Evolutionary conservation across 371 early-diverging fungal genomes (phyloP).

Genomic region (Gilbertella persicaria): DNA sequence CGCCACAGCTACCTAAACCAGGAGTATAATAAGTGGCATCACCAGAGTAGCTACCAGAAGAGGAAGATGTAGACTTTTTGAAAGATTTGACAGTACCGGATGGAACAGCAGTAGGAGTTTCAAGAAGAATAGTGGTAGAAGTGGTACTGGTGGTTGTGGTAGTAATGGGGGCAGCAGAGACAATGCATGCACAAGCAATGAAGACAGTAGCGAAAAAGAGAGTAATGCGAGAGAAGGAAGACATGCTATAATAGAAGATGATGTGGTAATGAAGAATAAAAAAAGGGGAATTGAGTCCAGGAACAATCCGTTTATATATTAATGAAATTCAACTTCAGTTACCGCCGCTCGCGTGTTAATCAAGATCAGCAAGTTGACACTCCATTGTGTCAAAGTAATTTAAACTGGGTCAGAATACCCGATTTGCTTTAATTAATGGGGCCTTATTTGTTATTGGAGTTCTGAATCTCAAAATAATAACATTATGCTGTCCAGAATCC

Average conservation of each 20-base stretch:
- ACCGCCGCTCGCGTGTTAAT: neutral
- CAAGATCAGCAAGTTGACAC: neutral
- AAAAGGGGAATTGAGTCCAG: neutral
- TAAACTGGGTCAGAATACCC: neutral
- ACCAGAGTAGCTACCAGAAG: constrained; percentile 28
- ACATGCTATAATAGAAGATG: neutral
- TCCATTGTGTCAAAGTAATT: neutral
- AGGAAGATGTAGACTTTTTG: neutral
- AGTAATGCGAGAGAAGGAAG: constrained; percentile 7
- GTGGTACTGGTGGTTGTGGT: neutral
- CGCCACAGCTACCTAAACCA: constrained; percentile 40
- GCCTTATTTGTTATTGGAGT: neutral
- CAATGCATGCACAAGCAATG: constrained; percentile 10
- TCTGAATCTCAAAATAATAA: neutral
- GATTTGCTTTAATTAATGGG: neutral
- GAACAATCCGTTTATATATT: neutral
- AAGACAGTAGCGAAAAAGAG: constrained; percentile 12
- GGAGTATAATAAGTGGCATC: constrained; percentile 44
- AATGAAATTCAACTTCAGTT: neutral
- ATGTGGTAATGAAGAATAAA: neutral
- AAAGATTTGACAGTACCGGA: neutral
- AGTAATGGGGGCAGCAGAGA: constrained; percentile 21
- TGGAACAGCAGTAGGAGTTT: constrained; percentile 1
- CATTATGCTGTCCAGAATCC: no score
- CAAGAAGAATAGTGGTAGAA: constrained; percentile 5